These are phyloP conservation scores for Nicotiana otophora DNA, from an alignment of 257 asterid species.

Conservation along the genomic window DNA sequence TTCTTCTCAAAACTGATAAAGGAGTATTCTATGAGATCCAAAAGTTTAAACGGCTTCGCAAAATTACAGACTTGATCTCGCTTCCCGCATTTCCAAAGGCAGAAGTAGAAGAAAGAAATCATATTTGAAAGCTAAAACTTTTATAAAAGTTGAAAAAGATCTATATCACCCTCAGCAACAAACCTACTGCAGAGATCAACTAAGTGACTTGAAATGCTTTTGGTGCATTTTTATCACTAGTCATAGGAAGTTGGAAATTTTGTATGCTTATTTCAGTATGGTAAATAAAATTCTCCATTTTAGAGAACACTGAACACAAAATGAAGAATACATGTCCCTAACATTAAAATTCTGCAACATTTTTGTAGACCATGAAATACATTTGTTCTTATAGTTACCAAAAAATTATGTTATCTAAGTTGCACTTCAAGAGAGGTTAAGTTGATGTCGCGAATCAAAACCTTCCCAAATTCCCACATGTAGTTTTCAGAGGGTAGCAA, in stretches of 20 bases:
- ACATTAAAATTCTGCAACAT: not conserved
- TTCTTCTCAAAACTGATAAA: constrained; percentile 82
- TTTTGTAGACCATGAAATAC: not conserved
- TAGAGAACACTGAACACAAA: not conserved
- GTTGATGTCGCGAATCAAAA: not conserved
- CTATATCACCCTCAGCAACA: not conserved
- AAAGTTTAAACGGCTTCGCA: constrained; percentile 38
- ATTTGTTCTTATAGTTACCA: not conserved
- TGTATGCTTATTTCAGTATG: not conserved
- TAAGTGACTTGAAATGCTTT: not conserved
- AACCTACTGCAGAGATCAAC: not conserved
- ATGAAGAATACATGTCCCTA: not conserved
- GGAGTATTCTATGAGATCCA: constrained; percentile 87
- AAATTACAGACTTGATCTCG: constrained; percentile 30
- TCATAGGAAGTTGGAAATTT: not conserved
- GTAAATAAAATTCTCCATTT: not conserved
- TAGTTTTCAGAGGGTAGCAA: not conserved
- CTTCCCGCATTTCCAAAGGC: not conserved
- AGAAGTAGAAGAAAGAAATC: not conserved
- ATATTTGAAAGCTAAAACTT: not conserved
- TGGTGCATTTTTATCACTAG: not conserved
- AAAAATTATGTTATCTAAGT: not conserved
- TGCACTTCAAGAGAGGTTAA: not conserved
- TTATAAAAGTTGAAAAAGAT: not conserved
- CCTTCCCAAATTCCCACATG: not conserved